Evolutionary conservation across 768 basidiomycete species (phyloP).

Genomic region (Exidia glandulosa): DNA sequence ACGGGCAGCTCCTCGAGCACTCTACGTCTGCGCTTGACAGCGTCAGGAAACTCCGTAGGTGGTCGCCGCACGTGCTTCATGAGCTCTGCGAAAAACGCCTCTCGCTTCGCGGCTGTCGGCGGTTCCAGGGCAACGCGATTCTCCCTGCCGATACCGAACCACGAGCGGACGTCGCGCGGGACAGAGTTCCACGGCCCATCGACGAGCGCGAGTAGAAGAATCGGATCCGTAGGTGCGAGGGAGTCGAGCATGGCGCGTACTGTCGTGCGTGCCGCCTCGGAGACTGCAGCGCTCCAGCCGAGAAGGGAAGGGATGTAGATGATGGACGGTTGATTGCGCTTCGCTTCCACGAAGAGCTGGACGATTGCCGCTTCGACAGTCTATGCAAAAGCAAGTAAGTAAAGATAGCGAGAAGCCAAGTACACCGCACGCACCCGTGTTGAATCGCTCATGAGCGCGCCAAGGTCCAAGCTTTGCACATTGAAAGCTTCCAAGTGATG

Average conservation of each 20-base stretch:
- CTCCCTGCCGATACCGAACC: slow-evolving; percentile 74
- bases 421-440: slow-evolving; percentile 46
- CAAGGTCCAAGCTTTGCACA: slow-evolving; percentile 87
- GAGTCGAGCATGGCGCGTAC: slow-evolving; percentile 87
- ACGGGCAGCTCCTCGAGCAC: slow-evolving; percentile 76
- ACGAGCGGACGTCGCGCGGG: slow-evolving; percentile 72
- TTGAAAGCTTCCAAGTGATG: slow-evolving; percentile 96
- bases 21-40: slow-evolving; percentile 59
- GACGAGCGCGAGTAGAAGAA: slow-evolving; percentile 80
- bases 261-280: slow-evolving; percentile 75
- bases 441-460: slow-evolving; percentile 78
- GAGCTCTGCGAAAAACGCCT: slow-evolving; percentile 68
- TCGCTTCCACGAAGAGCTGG: slow-evolving; percentile 92
- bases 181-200: slow-evolving; percentile 64
- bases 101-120: slow-evolving; percentile 48
- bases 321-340: slow-evolving; percentile 91
- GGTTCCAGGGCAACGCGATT: slow-evolving; percentile 55
- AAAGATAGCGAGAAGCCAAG: neutral
- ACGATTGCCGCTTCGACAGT: slow-evolving; percentile 87
- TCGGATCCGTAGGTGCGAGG: slow-evolving; percentile 81
- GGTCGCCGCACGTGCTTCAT: slow-evolving; percentile 59
- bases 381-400: slow-evolving; percentile 32
- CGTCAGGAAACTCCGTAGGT: slow-evolving; percentile 85
- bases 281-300: slow-evolving; percentile 76
- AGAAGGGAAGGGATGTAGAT: slow-evolving; percentile 87